Base-by-base conservation (phyloP, 805 yeast genomes). In the Ogataea pilisensis region DNA sequence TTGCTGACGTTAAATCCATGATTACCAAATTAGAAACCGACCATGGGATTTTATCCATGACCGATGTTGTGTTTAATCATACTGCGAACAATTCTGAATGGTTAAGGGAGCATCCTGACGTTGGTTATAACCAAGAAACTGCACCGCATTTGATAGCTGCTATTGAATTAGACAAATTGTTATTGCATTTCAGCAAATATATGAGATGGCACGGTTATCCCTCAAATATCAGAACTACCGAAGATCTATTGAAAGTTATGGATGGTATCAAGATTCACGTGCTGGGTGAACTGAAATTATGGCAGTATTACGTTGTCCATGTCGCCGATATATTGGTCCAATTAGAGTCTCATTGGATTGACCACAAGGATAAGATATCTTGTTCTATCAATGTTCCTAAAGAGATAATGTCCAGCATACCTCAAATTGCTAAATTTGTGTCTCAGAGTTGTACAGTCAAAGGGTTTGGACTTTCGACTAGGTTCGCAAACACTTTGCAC, bases 1-100 rank as follows among this genome's bases (percentile, higher is more conserved):
- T 69, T 20, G 63, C 66, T 0, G 81, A 83, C 33, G 86, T 90
- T 3, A 55, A 57, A 16, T 38, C 56, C 4, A 68, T 85, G 57
- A 75, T 85, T 4, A 38, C 61, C 1, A 51, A 58, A 7, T 63
- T 84, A 54, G 78, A 79, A 49, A 50, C 65, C 17, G 65, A 81
- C 20, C 70, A 82, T 51, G 76, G 76, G 5, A 72, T 91, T 44
- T 68, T 91, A 31, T 73, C 96, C 0, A 68, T 91, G 66, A 87
- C 96, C 1, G 99, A 91, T 62, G 82, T 93, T 24, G 98, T 91
- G 2, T 81, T 89, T 72, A 91, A 91, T 60, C 99, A 91, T 58
- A 91, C 98, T 0, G 96, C 98, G 2, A 74, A 86, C 58, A 87
- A 91, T 63, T 88, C 98, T 0, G 62, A 55, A 0, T 91, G 99